A percentile compares a stretch with the other conserved stretches of the same genome.
Evolutionary conservation across 495 filamentous ascomycete species (phyloP).

Genomic region (Saxophila tyrrhenica): DNA sequence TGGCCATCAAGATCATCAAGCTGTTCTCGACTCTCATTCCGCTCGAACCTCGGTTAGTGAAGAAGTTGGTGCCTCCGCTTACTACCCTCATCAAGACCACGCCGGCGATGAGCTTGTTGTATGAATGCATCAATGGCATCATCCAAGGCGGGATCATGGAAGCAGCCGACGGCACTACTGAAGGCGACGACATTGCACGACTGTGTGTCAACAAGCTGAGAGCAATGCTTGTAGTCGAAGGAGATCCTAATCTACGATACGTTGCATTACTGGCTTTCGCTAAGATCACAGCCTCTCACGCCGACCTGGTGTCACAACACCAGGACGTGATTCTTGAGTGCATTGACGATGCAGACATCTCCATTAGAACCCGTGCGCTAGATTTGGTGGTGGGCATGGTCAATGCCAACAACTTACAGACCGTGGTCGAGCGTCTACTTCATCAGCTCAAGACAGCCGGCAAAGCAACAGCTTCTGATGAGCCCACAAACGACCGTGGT

Average conservation of each 20-base stretch:
- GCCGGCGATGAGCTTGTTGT: slow-evolving; percentile 88
- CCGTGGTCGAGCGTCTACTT: slow-evolving; percentile 78
- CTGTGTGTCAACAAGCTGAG: slow-evolving; percentile 87
- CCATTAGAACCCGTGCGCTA: slow-evolving; percentile 86
- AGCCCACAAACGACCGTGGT: slow-evolving; percentile 27
- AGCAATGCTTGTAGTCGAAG: slow-evolving; percentile 85
- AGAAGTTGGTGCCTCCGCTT: slow-evolving; percentile 88
- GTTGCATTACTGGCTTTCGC: slow-evolving; percentile 92
- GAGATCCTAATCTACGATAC: slow-evolving; percentile 93
- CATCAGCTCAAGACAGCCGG: slow-evolving; percentile 58
- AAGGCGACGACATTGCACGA: slow-evolving; percentile 83
- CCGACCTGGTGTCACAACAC: slow-evolving; percentile 75
- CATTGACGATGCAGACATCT: slow-evolving; percentile 88
- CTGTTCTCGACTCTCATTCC: slow-evolving; percentile 95
- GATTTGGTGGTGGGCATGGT: slow-evolving; percentile 90
- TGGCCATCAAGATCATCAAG: slow-evolving; percentile 98
- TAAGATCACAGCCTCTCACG: slow-evolving; percentile 79
- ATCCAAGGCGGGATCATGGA: slow-evolving; percentile 91
- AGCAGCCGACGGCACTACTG: slow-evolving; percentile 58
- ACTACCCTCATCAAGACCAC: slow-evolving; percentile 89
- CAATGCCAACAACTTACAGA: slow-evolving; percentile 64
- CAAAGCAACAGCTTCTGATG: slow-evolving; percentile 27
- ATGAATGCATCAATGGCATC: slow-evolving; percentile 97
- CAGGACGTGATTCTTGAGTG: slow-evolving; percentile 93
- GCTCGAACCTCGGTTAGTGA: slow-evolving; percentile 77